A percentile compares a stretch with the other conserved stretches of the same genome.
These are phyloP conservation scores for Uncinocarpus reesii DNA, from an alignment of 2,329 filamentous ascomycete genomes.

Conservation along the genomic window DNA sequence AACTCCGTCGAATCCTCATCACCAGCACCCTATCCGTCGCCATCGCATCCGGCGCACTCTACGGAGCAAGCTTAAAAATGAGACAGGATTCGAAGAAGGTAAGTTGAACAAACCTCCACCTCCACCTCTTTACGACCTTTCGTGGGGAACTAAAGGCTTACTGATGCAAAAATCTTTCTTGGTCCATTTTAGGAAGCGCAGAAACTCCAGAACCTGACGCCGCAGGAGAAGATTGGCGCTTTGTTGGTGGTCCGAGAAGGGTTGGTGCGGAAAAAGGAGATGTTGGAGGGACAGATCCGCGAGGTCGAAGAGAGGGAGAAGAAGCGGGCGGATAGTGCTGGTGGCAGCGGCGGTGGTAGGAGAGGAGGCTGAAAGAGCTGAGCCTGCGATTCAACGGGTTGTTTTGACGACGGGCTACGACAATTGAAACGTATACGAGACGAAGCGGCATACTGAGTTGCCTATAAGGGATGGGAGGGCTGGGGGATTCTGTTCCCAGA, in stretches of 20 bases:
- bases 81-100: conserved; percentile 20
- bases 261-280: conserved; percentile 42
- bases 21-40: conserved; percentile 47
- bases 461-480: no score
- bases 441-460: no score
- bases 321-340: neutral
- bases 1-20: conserved; percentile 42
- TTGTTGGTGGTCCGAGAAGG: conserved; percentile 43
- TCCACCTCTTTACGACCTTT: neutral
- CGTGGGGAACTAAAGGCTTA: neutral
- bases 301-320: conserved; percentile 36
- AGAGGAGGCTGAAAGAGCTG: neutral
- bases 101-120: neutral
- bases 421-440: no score
- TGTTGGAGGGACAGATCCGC: conserved; percentile 49
- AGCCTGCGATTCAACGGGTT: neutral
- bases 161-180: neutral
- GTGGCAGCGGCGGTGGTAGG: neutral
- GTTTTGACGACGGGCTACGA: no score
- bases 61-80: conserved; percentile 45
- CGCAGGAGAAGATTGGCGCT: conserved; percentile 46
- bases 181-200: conserved; percentile 32
- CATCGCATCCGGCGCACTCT: conserved; percentile 48
- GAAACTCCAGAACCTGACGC: conserved; percentile 40
- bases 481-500: no score